phyloP scores from a whole-genome alignment of 257 asterid species.

The Avicennia marina region DNA sequence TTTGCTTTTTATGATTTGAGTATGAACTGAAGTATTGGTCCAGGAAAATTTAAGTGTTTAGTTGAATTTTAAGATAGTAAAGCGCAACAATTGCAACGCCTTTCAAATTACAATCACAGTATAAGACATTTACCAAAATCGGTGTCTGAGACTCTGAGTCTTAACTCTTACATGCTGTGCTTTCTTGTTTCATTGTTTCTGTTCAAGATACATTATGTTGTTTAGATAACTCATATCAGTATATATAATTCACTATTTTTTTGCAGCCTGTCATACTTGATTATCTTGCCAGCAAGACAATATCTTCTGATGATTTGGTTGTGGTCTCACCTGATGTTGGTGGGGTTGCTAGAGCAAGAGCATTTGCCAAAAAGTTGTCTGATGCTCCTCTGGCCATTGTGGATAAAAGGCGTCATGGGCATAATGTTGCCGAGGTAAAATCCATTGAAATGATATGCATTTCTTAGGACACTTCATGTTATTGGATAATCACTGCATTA shows the following conservation, averaged over 20 bases:
- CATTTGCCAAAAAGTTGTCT: constrained; percentile 76
- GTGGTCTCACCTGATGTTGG: constrained; percentile 93
- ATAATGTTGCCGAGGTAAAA: constrained; percentile 70
- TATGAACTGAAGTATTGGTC: neutral
- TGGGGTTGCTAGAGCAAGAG: constrained; percentile 86
- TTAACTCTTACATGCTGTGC: no score
- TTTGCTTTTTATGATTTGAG: constrained; percentile 10
- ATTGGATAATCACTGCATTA: constrained; percentile 4
- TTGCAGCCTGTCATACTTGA: constrained; percentile 80
- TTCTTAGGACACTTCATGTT: constrained; percentile 8
- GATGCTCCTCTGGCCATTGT: constrained; percentile 88
- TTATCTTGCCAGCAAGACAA: constrained; percentile 81
- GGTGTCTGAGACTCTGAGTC: no score
- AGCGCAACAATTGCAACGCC: neutral
- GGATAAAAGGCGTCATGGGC: constrained; percentile 81
- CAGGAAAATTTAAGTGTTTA: neutral
- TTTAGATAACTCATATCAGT: constrained; percentile 6
- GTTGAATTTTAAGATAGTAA: neutral
- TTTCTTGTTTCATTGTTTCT: constrained; percentile 5
- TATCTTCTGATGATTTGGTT: constrained; percentile 61
- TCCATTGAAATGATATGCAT: constrained; percentile 9
- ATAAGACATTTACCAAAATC: no score
- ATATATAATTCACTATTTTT: neutral
- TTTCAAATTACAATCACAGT: neutral
- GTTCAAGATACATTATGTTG: constrained; percentile 9